phyloP scores from a whole-genome alignment of 2,329 filamentous ascomycete genomes.

The Sclerotinia minor region DNA sequence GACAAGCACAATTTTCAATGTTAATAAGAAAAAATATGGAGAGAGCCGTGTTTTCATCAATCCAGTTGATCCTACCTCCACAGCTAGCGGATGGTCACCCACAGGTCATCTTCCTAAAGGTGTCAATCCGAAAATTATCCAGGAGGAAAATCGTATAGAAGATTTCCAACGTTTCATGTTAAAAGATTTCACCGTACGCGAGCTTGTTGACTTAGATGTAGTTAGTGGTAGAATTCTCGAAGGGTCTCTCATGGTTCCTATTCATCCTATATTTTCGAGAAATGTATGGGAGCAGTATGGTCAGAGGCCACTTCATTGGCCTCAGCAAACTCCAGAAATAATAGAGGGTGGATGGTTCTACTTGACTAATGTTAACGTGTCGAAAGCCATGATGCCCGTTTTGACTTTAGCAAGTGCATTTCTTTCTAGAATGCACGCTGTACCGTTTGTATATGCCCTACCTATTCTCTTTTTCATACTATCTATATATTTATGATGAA shows the following conservation, averaged over 20 bases:
- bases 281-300: conserved; percentile 9
- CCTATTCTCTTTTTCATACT: neutral
- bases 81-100: conserved; percentile 4
- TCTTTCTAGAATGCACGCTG: conserved; percentile 21
- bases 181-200: neutral
- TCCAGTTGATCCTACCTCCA: neutral
- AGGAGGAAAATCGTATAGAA: conserved; percentile 9
- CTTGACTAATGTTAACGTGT: conserved; percentile 29
- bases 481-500: neutral
- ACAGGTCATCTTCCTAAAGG: neutral
- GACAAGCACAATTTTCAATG: conserved; percentile 7
- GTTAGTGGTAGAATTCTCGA: conserved; percentile 4
- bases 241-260: neutral
- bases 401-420: conserved; percentile 38
- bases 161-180: neutral
- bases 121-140: neutral
- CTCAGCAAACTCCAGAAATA: neutral
- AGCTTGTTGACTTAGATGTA: conserved; percentile 21
- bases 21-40: conserved; percentile 2
- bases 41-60: neutral
- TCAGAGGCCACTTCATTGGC: neutral
- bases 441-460: conserved; percentile 7
- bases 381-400: conserved; percentile 26
- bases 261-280: conserved; percentile 5
- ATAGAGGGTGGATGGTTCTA: conserved; percentile 19